These are phyloP conservation scores for Curvularia hawaiiensis DNA, from an alignment of 2,329 filamentous ascomycete species.

Conservation along the genomic window DNA sequence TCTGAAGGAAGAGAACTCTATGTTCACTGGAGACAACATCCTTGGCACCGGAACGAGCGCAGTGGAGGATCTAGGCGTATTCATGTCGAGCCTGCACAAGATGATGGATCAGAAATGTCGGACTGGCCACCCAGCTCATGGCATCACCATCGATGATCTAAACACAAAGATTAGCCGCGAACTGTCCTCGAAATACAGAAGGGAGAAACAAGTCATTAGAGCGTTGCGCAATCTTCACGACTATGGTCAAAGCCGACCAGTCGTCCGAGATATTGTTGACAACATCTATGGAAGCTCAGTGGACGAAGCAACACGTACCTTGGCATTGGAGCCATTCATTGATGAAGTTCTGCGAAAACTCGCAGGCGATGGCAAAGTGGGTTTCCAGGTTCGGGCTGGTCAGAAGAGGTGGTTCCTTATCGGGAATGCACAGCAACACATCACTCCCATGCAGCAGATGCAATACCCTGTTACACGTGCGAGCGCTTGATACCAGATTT, in stretches of 20 bases:
- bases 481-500: background rate
- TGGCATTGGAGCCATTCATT: constrained; percentile 84
- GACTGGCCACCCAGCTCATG: constrained; percentile 55
- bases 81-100: constrained; percentile 42
- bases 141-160: constrained; percentile 47
- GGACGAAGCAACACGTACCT: constrained; percentile 42
- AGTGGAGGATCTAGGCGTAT: constrained; percentile 48
- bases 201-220: constrained; percentile 50
- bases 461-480: constrained; percentile 1
- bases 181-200: constrained; percentile 45
- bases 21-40: constrained; percentile 49
- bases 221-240: constrained; percentile 35
- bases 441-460: background rate
- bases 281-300: constrained; percentile 50
- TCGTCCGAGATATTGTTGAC: constrained; percentile 51
- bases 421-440: background rate
- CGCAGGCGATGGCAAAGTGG: constrained; percentile 44
- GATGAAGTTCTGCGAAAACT: constrained; percentile 67
- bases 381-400: constrained; percentile 30
- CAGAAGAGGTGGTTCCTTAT: constrained; percentile 30
- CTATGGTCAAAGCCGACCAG: constrained; percentile 43
- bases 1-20: constrained; percentile 44
- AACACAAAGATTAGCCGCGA: constrained; percentile 48
- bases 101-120: constrained; percentile 46
- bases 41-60: constrained; percentile 49